Percentiles rank a stretch among this genome's conserved stretches.
phyloP scores from a whole-genome alignment of 768 basidiomycete species.

The Phanerodontia chrysosporium region DNA sequence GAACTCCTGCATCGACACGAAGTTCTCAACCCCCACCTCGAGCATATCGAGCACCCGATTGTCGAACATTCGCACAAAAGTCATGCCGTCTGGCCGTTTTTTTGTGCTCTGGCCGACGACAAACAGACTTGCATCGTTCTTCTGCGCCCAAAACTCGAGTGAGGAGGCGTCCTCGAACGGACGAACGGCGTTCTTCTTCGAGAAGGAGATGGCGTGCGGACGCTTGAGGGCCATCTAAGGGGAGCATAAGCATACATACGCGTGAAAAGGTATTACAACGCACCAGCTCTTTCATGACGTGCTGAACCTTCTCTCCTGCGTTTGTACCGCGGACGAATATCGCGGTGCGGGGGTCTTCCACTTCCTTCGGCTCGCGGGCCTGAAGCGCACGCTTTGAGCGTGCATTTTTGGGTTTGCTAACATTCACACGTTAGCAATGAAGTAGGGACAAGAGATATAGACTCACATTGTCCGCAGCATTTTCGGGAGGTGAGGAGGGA shows the following conservation, averaged over 20 bases:
- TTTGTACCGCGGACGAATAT: slow-evolving; percentile 90
- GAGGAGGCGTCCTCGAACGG: slow-evolving; percentile 86
- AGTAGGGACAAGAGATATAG: too few relatives aligned
- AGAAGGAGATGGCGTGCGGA: slow-evolving; percentile 87
- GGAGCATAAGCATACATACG: neutral
- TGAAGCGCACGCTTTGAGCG: slow-evolving; percentile 87
- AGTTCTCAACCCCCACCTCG: slow-evolving; percentile 85
- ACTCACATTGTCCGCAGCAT: slow-evolving; percentile 27
- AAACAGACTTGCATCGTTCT: slow-evolving; percentile 94
- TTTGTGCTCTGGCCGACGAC: slow-evolving; percentile 89
- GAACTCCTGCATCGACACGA: slow-evolving; percentile 74
- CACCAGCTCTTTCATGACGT: slow-evolving; percentile 87
- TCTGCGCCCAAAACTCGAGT: slow-evolving; percentile 87
- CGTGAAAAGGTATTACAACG: slow-evolving; percentile 24
- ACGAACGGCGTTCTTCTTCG: slow-evolving; percentile 86
- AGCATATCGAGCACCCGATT: slow-evolving; percentile 88
- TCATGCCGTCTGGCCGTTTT: slow-evolving; percentile 86
- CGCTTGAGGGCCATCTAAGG: slow-evolving; percentile 89
- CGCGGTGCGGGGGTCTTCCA: slow-evolving; percentile 83
- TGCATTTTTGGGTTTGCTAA: slow-evolving; percentile 94
- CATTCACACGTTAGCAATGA: neutral
- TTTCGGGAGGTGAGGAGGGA: neutral
- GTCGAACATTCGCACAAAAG: slow-evolving; percentile 85
- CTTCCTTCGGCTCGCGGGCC: slow-evolving; percentile 82
- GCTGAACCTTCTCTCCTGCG: slow-evolving; percentile 74